phyloP scores from a whole-genome alignment of 345 rosid species.

The Gynandropsis gynandra region DNA sequence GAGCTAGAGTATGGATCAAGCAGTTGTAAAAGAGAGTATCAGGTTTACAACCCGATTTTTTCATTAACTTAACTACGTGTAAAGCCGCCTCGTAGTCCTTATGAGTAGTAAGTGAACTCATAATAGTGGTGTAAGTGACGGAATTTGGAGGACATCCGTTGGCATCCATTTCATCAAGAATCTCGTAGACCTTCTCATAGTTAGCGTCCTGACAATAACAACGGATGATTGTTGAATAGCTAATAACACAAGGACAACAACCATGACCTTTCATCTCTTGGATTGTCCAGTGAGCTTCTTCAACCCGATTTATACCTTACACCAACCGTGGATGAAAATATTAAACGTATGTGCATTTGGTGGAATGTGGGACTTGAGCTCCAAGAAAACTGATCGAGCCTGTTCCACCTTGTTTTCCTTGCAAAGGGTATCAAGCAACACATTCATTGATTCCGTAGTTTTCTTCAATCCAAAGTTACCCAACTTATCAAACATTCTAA shows the following conservation, averaged over 20 bases:
- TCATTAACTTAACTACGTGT: constrained; percentile 43
- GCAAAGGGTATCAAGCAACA: constrained; percentile 72
- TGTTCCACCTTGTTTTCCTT: constrained; percentile 63
- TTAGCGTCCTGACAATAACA: constrained; percentile 43
- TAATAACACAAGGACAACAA: constrained; percentile 51
- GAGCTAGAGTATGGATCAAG: constrained; percentile 59
- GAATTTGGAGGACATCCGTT: constrained; percentile 58
- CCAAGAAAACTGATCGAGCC: constrained; percentile 51
- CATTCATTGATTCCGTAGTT: constrained; percentile 67
- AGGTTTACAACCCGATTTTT: constrained; percentile 38
- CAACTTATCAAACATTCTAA: constrained; percentile 49
- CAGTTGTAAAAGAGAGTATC: constrained; percentile 63
- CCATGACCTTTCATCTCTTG: constrained; percentile 90
- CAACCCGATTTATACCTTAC: constrained; percentile 59
- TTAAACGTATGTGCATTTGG: constrained; percentile 69
- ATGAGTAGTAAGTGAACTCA: constrained; percentile 50
- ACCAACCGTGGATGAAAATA: constrained; percentile 86
- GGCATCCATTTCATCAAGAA: constrained; percentile 60
- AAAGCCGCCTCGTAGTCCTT: constrained; percentile 52
- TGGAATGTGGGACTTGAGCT: constrained; percentile 49
- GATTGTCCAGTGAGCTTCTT: constrained; percentile 81
- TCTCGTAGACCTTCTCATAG: constrained; percentile 46
- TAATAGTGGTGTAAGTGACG: constrained; percentile 60
- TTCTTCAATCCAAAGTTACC: constrained; percentile 53
- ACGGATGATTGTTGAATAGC: constrained; percentile 61